These are phyloP conservation scores for Debaryomyces tyrocola DNA, from an alignment of 805 yeast genomes.

Conservation along the genomic window DNA sequence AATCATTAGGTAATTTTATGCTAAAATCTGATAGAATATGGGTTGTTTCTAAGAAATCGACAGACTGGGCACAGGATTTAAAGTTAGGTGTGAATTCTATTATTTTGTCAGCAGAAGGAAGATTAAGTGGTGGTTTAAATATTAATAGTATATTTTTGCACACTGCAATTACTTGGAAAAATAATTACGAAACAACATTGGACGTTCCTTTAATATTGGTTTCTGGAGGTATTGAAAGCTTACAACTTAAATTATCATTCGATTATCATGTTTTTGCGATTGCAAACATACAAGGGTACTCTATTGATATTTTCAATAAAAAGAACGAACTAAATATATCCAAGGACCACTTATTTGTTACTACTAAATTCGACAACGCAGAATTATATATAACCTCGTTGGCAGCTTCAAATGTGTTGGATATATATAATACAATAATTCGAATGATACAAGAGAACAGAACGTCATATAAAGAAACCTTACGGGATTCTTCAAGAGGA, in stretches of 20 bases:
- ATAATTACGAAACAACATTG: slow-evolving; percentile 36
- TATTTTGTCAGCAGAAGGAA: slow-evolving; percentile 61
- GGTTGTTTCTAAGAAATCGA: slow-evolving; percentile 65
- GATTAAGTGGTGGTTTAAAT: slow-evolving; percentile 71
- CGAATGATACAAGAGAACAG: slow-evolving; percentile 74
- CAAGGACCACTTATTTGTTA: slow-evolving; percentile 63
- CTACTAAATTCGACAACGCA: slow-evolving; percentile 48
- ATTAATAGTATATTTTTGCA: slow-evolving; percentile 52
- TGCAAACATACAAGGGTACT: slow-evolving; percentile 47
- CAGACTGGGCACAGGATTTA: slow-evolving; percentile 71
- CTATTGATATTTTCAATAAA: slow-evolving; percentile 67
- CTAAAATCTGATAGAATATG: slow-evolving; percentile 60
- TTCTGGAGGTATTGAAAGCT: slow-evolving; percentile 52
- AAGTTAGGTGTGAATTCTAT: slow-evolving; percentile 58
- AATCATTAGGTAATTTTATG: slow-evolving; percentile 69
- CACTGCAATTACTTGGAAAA: slow-evolving; percentile 72
- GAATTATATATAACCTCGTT: slow-evolving; percentile 75
- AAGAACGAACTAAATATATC: slow-evolving; percentile 47
- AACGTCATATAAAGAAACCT: slow-evolving; percentile 71
- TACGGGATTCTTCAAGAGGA: slow-evolving; percentile 52
- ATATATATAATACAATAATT: slow-evolving; percentile 67
- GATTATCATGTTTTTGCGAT: slow-evolving; percentile 86
- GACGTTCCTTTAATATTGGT: slow-evolving; percentile 69
- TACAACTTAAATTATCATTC: slow-evolving; percentile 65
- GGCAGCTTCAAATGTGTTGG: slow-evolving; percentile 80